These are phyloP conservation scores for Candida pini DNA, from an alignment of 805 yeast species.

Conservation along the genomic window DNA sequence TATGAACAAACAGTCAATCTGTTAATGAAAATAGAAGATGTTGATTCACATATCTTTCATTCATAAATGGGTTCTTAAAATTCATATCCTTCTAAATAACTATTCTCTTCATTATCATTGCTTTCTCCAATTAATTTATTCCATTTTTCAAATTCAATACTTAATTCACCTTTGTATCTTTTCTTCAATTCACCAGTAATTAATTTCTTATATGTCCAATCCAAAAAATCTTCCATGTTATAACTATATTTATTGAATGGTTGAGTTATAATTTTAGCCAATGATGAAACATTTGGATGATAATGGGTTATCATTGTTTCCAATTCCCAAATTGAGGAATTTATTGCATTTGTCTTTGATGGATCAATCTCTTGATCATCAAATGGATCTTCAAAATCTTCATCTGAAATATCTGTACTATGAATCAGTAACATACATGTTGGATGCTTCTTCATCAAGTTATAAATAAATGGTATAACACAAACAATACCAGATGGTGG, in stretches of 20 bases:
- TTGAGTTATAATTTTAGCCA: slow-evolving; percentile 83
- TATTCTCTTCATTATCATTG: no score
- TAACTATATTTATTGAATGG: slow-evolving; percentile 85
- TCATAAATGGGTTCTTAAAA: slow-evolving; percentile 5
- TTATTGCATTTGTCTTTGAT: slow-evolving; percentile 67
- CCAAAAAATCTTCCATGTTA: slow-evolving; percentile 89
- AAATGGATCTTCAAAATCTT: slow-evolving; percentile 55
- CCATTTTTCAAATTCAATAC: slow-evolving; percentile 67
- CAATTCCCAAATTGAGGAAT: slow-evolving; percentile 89
- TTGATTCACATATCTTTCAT: background rate
- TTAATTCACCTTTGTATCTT: slow-evolving; percentile 64
- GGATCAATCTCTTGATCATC: slow-evolving; percentile 66
- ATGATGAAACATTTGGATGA: slow-evolving; percentile 91
- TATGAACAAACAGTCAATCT: slow-evolving; percentile 27
- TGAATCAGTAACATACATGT: slow-evolving; percentile 89
- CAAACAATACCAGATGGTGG: slow-evolving; percentile 88
- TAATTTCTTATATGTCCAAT: slow-evolving; percentile 74
- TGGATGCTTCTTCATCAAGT: slow-evolving; percentile 85
- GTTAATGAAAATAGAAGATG: slow-evolving; percentile 11
- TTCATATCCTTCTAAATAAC: slow-evolving; percentile 17
- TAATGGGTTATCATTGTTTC: slow-evolving; percentile 72
- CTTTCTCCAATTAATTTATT: slow-evolving; percentile 32
- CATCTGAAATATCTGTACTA: slow-evolving; percentile 33
- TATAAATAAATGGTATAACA: slow-evolving; percentile 86
- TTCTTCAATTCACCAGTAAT: slow-evolving; percentile 59